Evolutionary conservation across 2,329 filamentous ascomycete genomes (phyloP).

Genomic region (Colletotrichum truncatum): DNA sequence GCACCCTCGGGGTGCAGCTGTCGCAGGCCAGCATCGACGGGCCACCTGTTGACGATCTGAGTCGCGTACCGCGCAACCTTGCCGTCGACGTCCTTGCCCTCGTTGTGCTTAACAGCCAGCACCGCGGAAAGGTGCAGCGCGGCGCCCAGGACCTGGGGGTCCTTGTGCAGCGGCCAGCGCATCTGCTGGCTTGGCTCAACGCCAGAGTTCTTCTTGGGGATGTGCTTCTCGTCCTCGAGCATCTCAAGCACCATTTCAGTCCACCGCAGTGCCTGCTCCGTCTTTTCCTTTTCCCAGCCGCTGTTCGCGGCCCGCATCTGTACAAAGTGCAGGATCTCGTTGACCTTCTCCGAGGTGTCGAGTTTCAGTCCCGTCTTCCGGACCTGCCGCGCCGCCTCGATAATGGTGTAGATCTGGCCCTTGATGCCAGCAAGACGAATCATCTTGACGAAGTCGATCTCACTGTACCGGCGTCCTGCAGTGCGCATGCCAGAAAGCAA

Average conservation of each 20-base stretch:
- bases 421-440: conserved; percentile 49
- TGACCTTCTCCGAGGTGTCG: conserved; percentile 49
- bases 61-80: conserved; percentile 48
- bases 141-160: conserved; percentile 53
- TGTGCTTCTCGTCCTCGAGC: conserved; percentile 54
- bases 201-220: not conserved
- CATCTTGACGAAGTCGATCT: conserved; percentile 47
- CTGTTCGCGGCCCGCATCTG: conserved; percentile 52
- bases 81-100: conserved; percentile 40
- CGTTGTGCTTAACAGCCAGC: conserved; percentile 45
- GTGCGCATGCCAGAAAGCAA: conserved; percentile 61
- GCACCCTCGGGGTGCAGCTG: conserved; percentile 45
- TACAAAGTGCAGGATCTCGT: conserved; percentile 47
- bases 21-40: conserved; percentile 44
- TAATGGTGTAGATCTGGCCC: conserved; percentile 54
- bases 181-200: not conserved
- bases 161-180: conserved; percentile 43
- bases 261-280: conserved; percentile 54
- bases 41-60: conserved; percentile 51
- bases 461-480: conserved; percentile 48
- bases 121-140: conserved; percentile 54
- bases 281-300: conserved; percentile 44
- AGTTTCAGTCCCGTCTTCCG: conserved; percentile 57
- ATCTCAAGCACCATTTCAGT: conserved; percentile 59
- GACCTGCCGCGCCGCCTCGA: conserved; percentile 59